Conservation (phyloP, 192 early-diverging fungal species). For the Chytriomyces hyalinus region DNA sequence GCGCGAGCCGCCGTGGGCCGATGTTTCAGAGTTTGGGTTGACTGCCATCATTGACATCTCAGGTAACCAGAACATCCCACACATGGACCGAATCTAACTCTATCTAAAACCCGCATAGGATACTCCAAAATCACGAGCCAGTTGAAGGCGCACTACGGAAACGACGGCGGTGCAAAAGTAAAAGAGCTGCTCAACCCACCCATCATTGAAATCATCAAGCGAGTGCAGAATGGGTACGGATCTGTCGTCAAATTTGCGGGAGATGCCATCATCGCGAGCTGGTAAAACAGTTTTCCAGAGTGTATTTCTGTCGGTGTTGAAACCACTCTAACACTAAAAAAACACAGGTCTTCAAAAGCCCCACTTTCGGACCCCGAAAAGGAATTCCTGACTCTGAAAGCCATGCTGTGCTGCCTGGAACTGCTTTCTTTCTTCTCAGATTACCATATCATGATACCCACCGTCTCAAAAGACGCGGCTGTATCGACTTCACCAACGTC, state of each 20-base stretch:
- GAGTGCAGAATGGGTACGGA: conserved; percentile 14
- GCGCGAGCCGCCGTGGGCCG: conserved; percentile 27
- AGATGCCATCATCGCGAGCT: conserved; percentile 31
- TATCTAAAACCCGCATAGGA: neutral
- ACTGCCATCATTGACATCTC: conserved; percentile 35
- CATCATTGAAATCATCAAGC: conserved; percentile 32
- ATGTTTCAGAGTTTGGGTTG: conserved; percentile 31
- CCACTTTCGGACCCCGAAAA: neutral
- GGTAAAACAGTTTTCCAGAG: conserved; percentile 7
- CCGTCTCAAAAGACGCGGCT: neutral
- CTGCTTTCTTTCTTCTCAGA: conserved; percentile 25
- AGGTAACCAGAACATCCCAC: neutral
- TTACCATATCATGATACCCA: conserved; percentile 15
- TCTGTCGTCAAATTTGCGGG: conserved; percentile 39
- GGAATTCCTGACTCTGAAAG: conserved; percentile 1
- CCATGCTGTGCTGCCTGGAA: conserved; percentile 25
- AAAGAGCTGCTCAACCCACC: conserved; percentile 38
- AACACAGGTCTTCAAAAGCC: neutral
- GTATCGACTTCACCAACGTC: neutral
- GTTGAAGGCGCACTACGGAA: conserved; percentile 19
- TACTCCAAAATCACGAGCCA: conserved; percentile 32
- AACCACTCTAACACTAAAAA: too few species aligned
- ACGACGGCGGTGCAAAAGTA: conserved; percentile 32
- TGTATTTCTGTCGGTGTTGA: neutral
- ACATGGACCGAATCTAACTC: neutral